Evolutionary conservation across 768 basidiomycete genomes (phyloP), one percentile per base, ranked within the genome.

Genomic region (Russula griseocarnosa): DNA sequence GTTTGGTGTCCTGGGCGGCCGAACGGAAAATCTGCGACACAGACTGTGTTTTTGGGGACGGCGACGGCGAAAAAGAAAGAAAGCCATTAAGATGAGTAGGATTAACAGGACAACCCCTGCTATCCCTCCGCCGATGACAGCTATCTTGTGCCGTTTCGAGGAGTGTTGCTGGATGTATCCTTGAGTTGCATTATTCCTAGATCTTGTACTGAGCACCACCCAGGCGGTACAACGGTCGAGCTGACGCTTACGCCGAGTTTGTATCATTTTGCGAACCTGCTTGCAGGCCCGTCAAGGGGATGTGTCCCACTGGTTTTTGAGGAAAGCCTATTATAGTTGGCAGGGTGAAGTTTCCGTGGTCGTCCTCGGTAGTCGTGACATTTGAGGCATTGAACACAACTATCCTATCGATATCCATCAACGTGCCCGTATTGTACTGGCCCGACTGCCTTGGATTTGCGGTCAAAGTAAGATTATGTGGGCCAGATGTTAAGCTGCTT

Each of bases 381-480:
- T 50, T 50, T 26, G 36, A 40, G 14, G 64, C 53, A 49, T 26
- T 38, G 44, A 60, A 54, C 1, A 66, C 58, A n/a, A 56, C 55
- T 47, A 68, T 34, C 26, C 14, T 62, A 58, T 63, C 61, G 13
- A 66, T 54, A 46, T 57, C 65, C 54, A 57, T 54, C 22, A 62
- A 63, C 13, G 60, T 55, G 32, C 60, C 46, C 7, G 58, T 60
- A 24, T 56, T 44, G 28, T 53, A 16, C 16, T 57, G 40, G 8
- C 55, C 55, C 13, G 20, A 24, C 7, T 66, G 56, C 16, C 36
- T 13, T 30, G 74, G 68, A 62, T 74, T 67, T 46, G 76, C 72
- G 49, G 78, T 72, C 38, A 82, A 64, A 1, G 71, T 74, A 24
- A 83, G 61, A 22, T 70, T 74, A 65, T 83, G 82, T 38, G 71